Percentiles rank a stretch among this genome's conserved stretches.
Evolutionary conservation across 257 asterid genomes (phyloP).

Genomic region (Fraxinus excelsior): DNA sequence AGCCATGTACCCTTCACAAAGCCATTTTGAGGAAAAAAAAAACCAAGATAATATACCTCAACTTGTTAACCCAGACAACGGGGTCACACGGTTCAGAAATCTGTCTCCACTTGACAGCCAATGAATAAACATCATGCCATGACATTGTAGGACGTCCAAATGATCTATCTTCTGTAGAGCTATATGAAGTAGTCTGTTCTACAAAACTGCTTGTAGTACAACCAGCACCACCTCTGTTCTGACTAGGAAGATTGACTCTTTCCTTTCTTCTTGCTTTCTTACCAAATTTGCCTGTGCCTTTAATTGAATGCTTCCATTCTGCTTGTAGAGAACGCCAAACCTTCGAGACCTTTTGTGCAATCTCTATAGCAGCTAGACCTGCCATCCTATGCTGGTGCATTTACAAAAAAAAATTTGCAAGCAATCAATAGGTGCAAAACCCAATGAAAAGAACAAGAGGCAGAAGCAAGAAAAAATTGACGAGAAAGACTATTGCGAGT

Average conservation of each 20-base stretch:
- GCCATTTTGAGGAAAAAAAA: constrained; percentile 2
- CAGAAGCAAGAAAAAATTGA: constrained; percentile 8
- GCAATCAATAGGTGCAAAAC: constrained; percentile 25
- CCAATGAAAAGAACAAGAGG: constrained; percentile 13
- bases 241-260: constrained; percentile 62
- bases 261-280: constrained; percentile 77
- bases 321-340: constrained; percentile 91
- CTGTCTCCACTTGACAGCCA: constrained; percentile 99
- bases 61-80: constrained; percentile 89
- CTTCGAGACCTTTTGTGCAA: constrained; percentile 89
- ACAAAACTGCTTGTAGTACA: constrained; percentile 85
- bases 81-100: constrained; percentile 99
- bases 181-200: constrained; percentile 54
- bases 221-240: constrained; percentile 99
- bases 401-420: constrained; percentile 23
- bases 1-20: constrained; percentile 10
- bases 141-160: constrained; percentile 71
- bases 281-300: constrained; percentile 70
- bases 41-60: constrained; percentile 58
- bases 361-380: constrained; percentile 95
- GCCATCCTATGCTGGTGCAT: constrained; percentile 94
- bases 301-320: constrained; percentile 77
- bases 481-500: neutral
- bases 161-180: constrained; percentile 67
- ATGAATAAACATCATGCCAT: constrained; percentile 76